Conservation (phyloP, 768 basidiomycete genomes). For the Kwoniella mangroviensis region DNA sequence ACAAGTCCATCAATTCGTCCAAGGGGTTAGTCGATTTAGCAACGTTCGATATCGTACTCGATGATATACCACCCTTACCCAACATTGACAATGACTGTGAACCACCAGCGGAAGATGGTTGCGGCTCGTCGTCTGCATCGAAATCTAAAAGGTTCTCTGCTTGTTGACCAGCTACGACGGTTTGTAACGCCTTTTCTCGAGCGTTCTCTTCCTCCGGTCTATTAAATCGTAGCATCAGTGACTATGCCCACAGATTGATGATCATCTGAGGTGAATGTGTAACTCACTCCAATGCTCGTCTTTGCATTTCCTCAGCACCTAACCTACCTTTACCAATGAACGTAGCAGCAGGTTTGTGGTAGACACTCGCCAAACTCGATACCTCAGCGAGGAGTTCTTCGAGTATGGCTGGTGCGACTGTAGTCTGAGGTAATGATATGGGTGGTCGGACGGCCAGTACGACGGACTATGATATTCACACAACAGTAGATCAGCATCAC, state of each 20-base stretch:
- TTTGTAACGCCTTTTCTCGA: slow-evolving; percentile 83
- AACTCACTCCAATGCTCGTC: slow-evolving; percentile 53
- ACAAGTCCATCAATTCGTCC: slow-evolving; percentile 91
- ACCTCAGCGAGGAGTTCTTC: slow-evolving; percentile 92
- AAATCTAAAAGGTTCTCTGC: slow-evolving; percentile 95
- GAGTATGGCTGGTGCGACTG: slow-evolving; percentile 80
- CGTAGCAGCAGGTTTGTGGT: slow-evolving; percentile 95
- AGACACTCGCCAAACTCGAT: slow-evolving; percentile 87
- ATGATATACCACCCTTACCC: slow-evolving; percentile 37
- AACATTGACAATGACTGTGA: slow-evolving; percentile 18
- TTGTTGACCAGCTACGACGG: slow-evolving; percentile 86
- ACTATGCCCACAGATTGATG: background rate
- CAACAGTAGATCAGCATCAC: background rate
- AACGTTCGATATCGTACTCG: slow-evolving; percentile 57
- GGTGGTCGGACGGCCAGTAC: slow-evolving; percentile 90
- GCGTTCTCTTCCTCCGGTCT: slow-evolving; percentile 72
- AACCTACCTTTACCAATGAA: slow-evolving; percentile 91
- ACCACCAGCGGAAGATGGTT: slow-evolving; percentile 62
- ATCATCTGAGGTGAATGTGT: no score
- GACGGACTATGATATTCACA: slow-evolving; percentile 64
- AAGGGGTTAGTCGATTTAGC: slow-evolving; percentile 85
- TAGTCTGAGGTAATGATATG: slow-evolving; percentile 88
- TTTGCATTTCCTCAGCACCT: slow-evolving; percentile 59
- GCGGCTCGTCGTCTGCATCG: slow-evolving; percentile 70
- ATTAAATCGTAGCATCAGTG: slow-evolving; percentile 14